Conservation (phyloP, 805 yeast genomes). For the Tetrapisispora iriomotensis region DNA sequence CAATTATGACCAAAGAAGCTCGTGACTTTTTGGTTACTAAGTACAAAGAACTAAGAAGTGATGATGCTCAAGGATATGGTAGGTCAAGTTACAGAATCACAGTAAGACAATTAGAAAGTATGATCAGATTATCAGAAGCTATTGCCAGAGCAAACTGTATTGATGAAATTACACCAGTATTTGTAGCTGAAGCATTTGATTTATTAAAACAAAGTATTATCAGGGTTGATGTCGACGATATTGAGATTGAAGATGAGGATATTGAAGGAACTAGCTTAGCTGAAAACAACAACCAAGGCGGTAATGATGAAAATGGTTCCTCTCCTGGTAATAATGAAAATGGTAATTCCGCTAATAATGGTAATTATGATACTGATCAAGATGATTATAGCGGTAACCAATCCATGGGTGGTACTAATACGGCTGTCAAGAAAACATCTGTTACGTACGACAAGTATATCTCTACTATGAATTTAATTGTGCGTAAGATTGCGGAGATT, state of each 20-base stretch:
- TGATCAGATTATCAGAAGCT: slow-evolving; percentile 90
- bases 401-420: slow-evolving; percentile 5
- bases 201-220: slow-evolving; percentile 83
- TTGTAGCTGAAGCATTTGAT: slow-evolving; percentile 90
- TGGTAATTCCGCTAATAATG: slow-evolving; percentile 5
- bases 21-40: slow-evolving; percentile 63
- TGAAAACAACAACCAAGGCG: background rate
- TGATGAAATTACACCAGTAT: slow-evolving; percentile 69
- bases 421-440: slow-evolving; percentile 34
- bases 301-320: slow-evolving; percentile 35
- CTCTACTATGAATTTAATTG: slow-evolving; percentile 70
- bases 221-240: slow-evolving; percentile 87
- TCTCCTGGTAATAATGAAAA: slow-evolving; percentile 17
- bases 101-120: slow-evolving; percentile 90
- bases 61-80: slow-evolving; percentile 77
- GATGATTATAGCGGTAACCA: background rate
- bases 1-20: slow-evolving; percentile 74
- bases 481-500: slow-evolving; percentile 51
- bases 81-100: slow-evolving; percentile 88
- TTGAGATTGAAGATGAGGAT: slow-evolving; percentile 63
- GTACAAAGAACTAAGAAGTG: slow-evolving; percentile 77
- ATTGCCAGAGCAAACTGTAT: slow-evolving; percentile 96
- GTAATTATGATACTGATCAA: slow-evolving; percentile 7
- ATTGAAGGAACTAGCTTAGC: background rate
- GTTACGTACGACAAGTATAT: slow-evolving; percentile 83